A percentile compares a stretch with the other conserved stretches of the same genome.
Conservation (phyloP, 495 filamentous ascomycete species). For the Penicillium alfredii region DNA sequence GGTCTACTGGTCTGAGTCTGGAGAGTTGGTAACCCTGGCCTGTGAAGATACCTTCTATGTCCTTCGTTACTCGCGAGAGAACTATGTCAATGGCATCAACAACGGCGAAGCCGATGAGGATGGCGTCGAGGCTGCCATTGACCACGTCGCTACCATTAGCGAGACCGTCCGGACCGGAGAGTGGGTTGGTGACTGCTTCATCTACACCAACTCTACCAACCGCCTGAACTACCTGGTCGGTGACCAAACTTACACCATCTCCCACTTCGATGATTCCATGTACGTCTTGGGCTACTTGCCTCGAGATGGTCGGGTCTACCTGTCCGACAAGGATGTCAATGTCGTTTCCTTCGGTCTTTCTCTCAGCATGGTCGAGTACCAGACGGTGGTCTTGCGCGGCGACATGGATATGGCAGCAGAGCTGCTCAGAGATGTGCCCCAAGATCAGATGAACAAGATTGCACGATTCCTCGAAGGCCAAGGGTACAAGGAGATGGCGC, state of each 20-base stretch:
- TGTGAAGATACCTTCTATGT: constrained; percentile 97
- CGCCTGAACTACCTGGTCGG: constrained; percentile 97
- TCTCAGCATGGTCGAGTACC: constrained; percentile 92
- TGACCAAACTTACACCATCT: constrained; percentile 97
- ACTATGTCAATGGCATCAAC: constrained; percentile 75
- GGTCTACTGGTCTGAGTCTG: constrained; percentile 97
- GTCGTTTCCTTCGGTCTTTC: constrained; percentile 88
- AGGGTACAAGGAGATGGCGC: constrained; percentile 88
- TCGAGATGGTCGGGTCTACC: constrained; percentile 85
- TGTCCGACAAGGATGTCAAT: constrained; percentile 90
- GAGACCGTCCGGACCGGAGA: constrained; percentile 91
- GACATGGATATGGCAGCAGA: constrained; percentile 90
- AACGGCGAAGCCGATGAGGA: constrained; percentile 83
- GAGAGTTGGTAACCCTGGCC: constrained; percentile 85
- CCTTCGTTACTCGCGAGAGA: constrained; percentile 81
- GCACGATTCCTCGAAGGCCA: constrained; percentile 97
- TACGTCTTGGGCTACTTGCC: constrained; percentile 94
- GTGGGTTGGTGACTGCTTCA: constrained; percentile 98
- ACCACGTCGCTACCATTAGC: constrained; percentile 89
- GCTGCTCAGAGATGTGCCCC: constrained; percentile 72
- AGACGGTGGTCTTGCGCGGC: constrained; percentile 90
- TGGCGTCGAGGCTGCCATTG: constrained; percentile 95
- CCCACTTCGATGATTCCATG: constrained; percentile 91
- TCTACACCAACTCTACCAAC: constrained; percentile 96
- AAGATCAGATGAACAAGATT: constrained; percentile 93